Evolutionary conservation across 257 asterid species (phyloP), one percentile per base, ranked within the genome.

Genomic region (Prunella vulgaris): DNA sequence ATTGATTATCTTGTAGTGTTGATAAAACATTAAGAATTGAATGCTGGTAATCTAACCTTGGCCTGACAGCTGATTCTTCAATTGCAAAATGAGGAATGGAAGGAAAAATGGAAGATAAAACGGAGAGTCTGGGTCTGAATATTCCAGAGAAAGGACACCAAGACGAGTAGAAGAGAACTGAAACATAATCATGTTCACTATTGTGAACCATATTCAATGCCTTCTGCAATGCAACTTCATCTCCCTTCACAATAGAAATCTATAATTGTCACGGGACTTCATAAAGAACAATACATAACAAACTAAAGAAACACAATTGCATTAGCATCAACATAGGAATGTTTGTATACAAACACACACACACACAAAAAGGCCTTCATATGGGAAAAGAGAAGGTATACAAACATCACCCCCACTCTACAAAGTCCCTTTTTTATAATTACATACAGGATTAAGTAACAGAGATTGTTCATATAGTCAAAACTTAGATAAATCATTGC

Each of bases 141-240:
- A 80, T 56, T 64, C 76, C 80, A 48, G 97, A 94, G 90, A 94
- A 94, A 61, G 97, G 99, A 79, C 99, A 94, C 97, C 97, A 87
- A 64, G 96, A 85, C 22, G 99, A 92, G 81, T 91, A 91, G 90
- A 91, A 94, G 76, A 94, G 87, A 60, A 94, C 73, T 72, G 96
- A 87, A 73, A 84, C 93, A 69, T 89, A 91, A 60, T 86, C 87
- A 37, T 81, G 81, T 61, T 78, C 84, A 66, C 81, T 86, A 69
- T 79, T 84, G 82, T 94, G 90, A 74, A 87, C 88, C 78, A 82
- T 77, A 77, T 73, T 76, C 78, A 89, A 68, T 53, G 96, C 96
- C 86, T 84, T 91, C 79, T 82, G 95, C 89, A 94, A 58, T 35
- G 91, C 67, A 13, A 70, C 82, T 74, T 94, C 99, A 80, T 84